These are phyloP conservation scores for Fagopyrum tataricum DNA, from an alignment of 148 eudicot genomes.

Conservation along the genomic window DNA sequence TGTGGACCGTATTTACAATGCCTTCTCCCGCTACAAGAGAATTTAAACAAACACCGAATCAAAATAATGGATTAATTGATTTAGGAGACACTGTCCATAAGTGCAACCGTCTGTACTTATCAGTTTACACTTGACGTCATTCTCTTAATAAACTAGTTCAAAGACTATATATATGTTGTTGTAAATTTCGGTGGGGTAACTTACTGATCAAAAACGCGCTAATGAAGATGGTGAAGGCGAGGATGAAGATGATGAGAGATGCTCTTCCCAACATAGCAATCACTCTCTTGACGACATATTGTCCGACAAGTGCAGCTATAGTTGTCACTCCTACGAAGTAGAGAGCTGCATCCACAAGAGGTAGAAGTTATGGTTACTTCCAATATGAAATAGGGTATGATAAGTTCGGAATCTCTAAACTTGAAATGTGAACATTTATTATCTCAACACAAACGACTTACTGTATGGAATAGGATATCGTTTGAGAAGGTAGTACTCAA, in stretches of 20 bases:
- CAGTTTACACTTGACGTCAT: no score
- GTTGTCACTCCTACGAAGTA: conserved; percentile 22
- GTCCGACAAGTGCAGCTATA: conserved; percentile 27
- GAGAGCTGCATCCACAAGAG: conserved; percentile 17
- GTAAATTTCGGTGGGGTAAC: background rate
- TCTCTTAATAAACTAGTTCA: no score
- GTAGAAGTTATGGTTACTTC: background rate
- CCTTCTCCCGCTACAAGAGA: conserved; percentile 40
- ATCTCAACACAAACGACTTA: conserved; percentile 11
- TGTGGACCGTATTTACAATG: conserved; percentile 33
- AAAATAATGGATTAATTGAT: background rate
- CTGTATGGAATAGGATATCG: conserved; percentile 66
- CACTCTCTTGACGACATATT: conserved; percentile 23
- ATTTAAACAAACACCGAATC: background rate
- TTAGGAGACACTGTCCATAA: no score
- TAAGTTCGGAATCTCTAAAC: no score
- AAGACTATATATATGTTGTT: no score
- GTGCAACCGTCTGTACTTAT: no score
- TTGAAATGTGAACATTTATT: no score
- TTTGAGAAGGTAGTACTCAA: conserved; percentile 58
- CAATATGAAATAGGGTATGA: conserved; percentile 52
- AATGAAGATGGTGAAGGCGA: conserved; percentile 22
- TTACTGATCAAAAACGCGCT: conserved; percentile 28
- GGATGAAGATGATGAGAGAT: conserved; percentile 27
- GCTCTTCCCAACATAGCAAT: conserved; percentile 27